phyloP scores from a whole-genome alignment of 2,329 filamentous ascomycete genomes.

The Fusarium sp. region DNA sequence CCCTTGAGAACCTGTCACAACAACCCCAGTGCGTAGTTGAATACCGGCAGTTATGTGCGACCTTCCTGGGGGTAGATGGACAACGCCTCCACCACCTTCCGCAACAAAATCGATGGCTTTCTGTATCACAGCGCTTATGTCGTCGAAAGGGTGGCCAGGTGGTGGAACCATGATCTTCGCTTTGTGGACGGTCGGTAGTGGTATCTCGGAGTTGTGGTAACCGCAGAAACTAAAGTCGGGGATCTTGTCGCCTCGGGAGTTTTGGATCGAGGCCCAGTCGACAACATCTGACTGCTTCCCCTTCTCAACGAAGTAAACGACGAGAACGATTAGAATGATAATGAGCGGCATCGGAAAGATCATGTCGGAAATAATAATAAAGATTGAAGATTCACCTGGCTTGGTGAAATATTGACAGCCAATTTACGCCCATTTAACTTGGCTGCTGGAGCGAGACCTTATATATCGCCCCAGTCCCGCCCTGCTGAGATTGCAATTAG shows the following conservation, averaged over 20 bases:
- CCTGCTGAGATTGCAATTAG: no score
- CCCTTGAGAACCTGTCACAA: constrained; percentile 13
- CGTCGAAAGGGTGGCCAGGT: not conserved
- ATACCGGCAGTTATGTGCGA: constrained; percentile 33
- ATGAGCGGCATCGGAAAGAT: constrained; percentile 12
- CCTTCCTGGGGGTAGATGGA: constrained; percentile 22
- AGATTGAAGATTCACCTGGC: not conserved
- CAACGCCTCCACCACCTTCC: constrained; percentile 26
- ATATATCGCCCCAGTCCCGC: no score
- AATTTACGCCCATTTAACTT: no score
- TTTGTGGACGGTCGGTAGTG: constrained; percentile 6
- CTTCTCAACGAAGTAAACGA: constrained; percentile 22
- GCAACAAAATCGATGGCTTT: constrained; percentile 32
- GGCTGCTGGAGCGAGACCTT: no score
- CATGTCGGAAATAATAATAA: not conserved
- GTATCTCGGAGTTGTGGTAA: constrained; percentile 36
- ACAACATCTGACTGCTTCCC: constrained; percentile 7
- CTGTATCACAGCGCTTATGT: constrained; percentile 31
- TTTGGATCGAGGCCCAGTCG: constrained; percentile 33
- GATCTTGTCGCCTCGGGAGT: constrained; percentile 25
- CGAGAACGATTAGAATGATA: constrained; percentile 5
- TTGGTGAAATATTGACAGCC: no score
- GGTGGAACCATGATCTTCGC: constrained; percentile 3
- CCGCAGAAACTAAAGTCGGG: constrained; percentile 45
- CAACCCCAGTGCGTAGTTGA: constrained; percentile 10